phyloP scores from a whole-genome alignment of 163 green algal species.

The Dunaliella salina region DNA sequence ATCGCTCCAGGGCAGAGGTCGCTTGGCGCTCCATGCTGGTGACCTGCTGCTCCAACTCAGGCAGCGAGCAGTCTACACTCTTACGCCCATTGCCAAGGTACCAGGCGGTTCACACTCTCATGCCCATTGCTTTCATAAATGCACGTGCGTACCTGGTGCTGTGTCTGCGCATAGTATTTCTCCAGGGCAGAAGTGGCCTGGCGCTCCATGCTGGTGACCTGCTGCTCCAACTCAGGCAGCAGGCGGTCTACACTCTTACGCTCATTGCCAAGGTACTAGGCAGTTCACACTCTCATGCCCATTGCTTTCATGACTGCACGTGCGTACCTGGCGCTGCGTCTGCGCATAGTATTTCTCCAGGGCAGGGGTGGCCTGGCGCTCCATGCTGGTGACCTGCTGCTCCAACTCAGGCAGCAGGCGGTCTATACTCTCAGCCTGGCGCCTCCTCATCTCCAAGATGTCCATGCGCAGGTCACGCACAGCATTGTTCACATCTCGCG shows the following conservation, averaged over 20 bases:
- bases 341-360: slow-evolving; percentile 17
- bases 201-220: not conserved
- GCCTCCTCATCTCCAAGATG: not conserved
- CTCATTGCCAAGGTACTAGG: not conserved
- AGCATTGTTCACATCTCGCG: not conserved
- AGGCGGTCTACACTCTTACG: not conserved
- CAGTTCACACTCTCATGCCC: too few species aligned
- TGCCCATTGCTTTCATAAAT: too few species aligned
- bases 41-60: not conserved
- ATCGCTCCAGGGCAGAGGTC: not conserved
- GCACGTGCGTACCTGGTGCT: not conserved
- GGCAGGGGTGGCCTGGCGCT: slow-evolving; percentile 16
- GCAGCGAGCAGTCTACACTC: not conserved
- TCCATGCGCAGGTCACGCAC: not conserved
- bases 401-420: slow-evolving; percentile 6
- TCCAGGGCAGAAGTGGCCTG: not conserved
- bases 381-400: slow-evolving; percentile 16
- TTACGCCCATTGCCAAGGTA: not conserved
- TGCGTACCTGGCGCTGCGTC: not conserved
- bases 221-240: not conserved
- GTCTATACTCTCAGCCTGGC: not conserved
- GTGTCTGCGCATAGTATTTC: not conserved
- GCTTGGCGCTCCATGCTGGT: not conserved
- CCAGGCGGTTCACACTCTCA: too few species aligned
- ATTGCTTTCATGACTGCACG: too few species aligned